Percentiles rank a stretch among this genome's conserved stretches.
Conservation (phyloP, 805 yeast species). For the Ogataea neopini region DNA sequence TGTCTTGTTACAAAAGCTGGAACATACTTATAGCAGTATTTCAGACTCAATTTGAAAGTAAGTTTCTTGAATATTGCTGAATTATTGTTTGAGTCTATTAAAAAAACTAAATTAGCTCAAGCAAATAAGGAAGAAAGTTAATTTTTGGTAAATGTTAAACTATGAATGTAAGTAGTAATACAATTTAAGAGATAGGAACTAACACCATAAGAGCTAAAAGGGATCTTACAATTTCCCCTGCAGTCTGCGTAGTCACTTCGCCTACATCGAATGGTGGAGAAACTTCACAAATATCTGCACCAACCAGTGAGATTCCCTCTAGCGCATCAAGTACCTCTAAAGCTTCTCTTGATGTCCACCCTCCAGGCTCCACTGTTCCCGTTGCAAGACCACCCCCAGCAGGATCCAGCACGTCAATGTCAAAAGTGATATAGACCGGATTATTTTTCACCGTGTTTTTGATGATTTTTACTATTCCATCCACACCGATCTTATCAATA, state of each 20-base stretch:
- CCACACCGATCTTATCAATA: conserved; percentile 42
- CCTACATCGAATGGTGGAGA: conserved; percentile 57
- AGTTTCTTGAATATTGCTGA: too few species aligned
- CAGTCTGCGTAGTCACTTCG: conserved; percentile 22
- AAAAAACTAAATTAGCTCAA: too few species aligned
- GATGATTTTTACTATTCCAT: conserved; percentile 38
- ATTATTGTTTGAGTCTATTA: not conserved
- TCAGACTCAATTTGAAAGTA: too few species aligned
- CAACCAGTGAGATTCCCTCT: conserved; percentile 57
- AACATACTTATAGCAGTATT: too few species aligned
- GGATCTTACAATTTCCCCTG: conserved; percentile 22
- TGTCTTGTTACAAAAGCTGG: too few species aligned
- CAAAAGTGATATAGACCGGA: conserved; percentile 48
- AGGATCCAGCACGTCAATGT: conserved; percentile 68
- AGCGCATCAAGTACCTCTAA: conserved; percentile 56
- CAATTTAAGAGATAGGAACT: conserved; percentile 11
- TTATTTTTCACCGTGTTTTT: conserved; percentile 34
- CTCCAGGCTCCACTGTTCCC: conserved; percentile 79
- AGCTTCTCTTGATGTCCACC: conserved; percentile 64
- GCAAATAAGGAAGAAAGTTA: too few species aligned
- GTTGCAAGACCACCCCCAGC: conserved; percentile 69
- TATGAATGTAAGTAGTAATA: not conserved
- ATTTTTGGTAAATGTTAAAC: too few species aligned
- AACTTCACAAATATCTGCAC: conserved; percentile 75
- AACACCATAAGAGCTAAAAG: conserved; percentile 20